phyloP scores from a whole-genome alignment of 2,329 filamentous ascomycete genomes.

The Fusarium caatingaense region DNA sequence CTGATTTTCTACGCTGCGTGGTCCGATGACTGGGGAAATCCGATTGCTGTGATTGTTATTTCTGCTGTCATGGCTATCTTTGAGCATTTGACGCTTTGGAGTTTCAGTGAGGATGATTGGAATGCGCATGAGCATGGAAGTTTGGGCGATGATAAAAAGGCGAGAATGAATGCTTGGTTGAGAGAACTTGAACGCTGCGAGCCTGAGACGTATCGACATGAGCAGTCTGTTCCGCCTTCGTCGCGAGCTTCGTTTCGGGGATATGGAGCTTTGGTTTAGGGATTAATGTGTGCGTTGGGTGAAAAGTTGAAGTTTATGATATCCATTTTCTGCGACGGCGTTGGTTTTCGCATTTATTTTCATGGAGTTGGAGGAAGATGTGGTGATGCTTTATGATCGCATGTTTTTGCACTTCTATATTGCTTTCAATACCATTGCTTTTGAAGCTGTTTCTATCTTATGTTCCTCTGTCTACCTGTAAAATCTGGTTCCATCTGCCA shows the following conservation, averaged over 20 bases:
- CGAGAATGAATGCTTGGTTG: constrained; percentile 50
- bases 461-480: neutral
- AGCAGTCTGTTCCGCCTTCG: constrained; percentile 32
- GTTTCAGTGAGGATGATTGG: constrained; percentile 48
- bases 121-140: constrained; percentile 32
- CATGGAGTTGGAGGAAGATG: constrained; percentile 15
- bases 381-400: neutral
- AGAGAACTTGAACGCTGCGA: constrained; percentile 41
- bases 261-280: constrained; percentile 30
- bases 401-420: constrained; percentile 13
- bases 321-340: constrained; percentile 18
- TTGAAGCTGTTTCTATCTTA: neutral
- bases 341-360: constrained; percentile 10
- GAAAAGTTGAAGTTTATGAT: constrained; percentile 14
- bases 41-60: constrained; percentile 45
- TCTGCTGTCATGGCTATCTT: constrained; percentile 48
- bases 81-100: constrained; percentile 51
- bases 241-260: constrained; percentile 32
- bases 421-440: constrained; percentile 15
- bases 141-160: constrained; percentile 46
- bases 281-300: neutral
- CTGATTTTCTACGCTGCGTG: constrained; percentile 51
- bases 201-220: constrained; percentile 25
- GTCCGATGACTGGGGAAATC: constrained; percentile 47
- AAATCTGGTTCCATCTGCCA: neutral